Conservation (phyloP, 2,329 filamentous ascomycete species). For the Beauveria sp. region DNA sequence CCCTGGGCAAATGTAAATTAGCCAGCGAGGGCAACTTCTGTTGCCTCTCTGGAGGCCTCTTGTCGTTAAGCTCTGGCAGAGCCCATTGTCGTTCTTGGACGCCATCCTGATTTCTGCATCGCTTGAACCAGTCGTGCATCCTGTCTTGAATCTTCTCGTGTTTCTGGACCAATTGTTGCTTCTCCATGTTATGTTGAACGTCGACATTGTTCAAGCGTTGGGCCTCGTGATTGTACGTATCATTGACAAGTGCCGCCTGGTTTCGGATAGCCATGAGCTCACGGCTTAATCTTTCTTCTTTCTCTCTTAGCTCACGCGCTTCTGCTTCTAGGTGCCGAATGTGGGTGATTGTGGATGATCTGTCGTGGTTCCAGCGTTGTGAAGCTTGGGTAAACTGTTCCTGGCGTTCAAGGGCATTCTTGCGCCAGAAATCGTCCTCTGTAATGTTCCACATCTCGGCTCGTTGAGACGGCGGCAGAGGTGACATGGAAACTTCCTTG, state of each 20-base stretch:
- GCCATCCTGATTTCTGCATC: background rate
- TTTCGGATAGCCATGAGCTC: background rate
- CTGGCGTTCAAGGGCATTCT: slow-evolving; percentile 21
- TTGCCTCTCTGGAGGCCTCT: background rate
- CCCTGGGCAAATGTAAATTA: background rate
- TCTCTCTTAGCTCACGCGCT: background rate
- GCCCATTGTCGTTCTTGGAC: background rate
- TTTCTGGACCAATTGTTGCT: background rate
- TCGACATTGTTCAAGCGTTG: background rate
- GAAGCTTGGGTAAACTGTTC: slow-evolving; percentile 18
- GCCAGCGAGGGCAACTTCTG: background rate
- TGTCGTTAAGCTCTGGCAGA: background rate
- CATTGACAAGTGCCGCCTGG: background rate
- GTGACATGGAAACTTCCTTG: background rate
- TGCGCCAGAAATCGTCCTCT: slow-evolving; percentile 28
- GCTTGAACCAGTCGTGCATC: background rate
- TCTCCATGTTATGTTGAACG: background rate
- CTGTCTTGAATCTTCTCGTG: background rate
- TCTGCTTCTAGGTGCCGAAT: background rate
- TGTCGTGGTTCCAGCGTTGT: slow-evolving; percentile 10
- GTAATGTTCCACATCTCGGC: slow-evolving; percentile 27
- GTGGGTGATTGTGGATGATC: background rate
- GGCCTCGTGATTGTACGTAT: background rate
- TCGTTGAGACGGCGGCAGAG: background rate
- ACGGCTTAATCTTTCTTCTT: background rate